Evolutionary conservation across 1,284 basidiomycete species (phyloP).

Genomic region (Microstroma glucosiphilum): DNA sequence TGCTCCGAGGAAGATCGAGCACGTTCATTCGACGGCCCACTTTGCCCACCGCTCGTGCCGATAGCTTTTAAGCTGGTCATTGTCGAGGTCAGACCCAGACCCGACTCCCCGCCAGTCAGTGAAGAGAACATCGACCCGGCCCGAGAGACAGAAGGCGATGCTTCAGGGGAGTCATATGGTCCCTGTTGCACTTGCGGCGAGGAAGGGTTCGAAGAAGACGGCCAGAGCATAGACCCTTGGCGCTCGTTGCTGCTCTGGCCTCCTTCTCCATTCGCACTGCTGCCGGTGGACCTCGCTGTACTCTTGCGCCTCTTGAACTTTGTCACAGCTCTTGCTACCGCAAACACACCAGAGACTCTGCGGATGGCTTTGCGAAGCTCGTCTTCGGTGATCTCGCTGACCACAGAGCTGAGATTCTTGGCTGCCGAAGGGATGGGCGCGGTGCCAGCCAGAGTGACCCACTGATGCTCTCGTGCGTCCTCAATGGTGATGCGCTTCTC

Average conservation of each 20-base stretch:
- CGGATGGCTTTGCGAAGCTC: slow-evolving; percentile 45
- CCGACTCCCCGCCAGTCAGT: too few species aligned
- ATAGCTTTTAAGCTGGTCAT: too few species aligned
- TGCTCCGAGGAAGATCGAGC: too few species aligned
- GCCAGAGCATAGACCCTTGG: background rate
- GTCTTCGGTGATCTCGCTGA: slow-evolving; percentile 45
- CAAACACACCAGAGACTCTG: slow-evolving; percentile 46
- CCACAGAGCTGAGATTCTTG: slow-evolving; percentile 32
- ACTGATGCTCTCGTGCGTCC: slow-evolving; percentile 38
- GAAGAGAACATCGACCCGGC: background rate
- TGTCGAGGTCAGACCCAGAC: too few species aligned
- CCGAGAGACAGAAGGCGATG: background rate
- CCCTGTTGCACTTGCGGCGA: too few species aligned
- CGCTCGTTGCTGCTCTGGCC: too few species aligned
- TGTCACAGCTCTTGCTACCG: slow-evolving; percentile 45
- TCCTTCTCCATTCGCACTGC: too few species aligned
- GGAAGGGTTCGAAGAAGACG: background rate
- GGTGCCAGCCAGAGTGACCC: slow-evolving; percentile 28
- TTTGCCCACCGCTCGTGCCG: too few species aligned
- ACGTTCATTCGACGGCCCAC: too few species aligned
- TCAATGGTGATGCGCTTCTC: slow-evolving; percentile 31
- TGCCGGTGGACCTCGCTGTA: background rate
- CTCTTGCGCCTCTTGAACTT: slow-evolving; percentile 34
- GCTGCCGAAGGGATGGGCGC: slow-evolving; percentile 25
- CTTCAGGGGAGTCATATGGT: background rate